Evolutionary conservation across 2,329 filamentous ascomycete genomes (phyloP).

Genomic region (Clarireedia homoeocarpa): DNA sequence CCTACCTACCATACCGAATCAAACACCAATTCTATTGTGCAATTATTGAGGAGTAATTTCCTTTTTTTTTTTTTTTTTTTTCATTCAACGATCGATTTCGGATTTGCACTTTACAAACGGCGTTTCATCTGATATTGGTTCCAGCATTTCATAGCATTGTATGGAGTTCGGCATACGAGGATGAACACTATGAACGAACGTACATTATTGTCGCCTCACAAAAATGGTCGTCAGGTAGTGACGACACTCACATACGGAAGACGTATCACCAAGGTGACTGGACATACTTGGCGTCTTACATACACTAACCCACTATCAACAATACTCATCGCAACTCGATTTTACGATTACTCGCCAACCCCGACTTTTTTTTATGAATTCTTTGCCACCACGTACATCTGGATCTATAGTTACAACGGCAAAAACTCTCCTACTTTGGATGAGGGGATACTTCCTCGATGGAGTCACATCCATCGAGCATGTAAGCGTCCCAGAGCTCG

Average conservation of each 20-base stretch:
- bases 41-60: not conserved
- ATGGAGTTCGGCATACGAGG: not conserved
- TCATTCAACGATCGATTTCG: not conserved
- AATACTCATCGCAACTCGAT: not conserved
- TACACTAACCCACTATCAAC: not conserved
- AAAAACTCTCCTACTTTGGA: slow-evolving; percentile 10
- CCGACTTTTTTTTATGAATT: not conserved
- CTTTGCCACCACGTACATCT: not conserved
- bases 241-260: not conserved
- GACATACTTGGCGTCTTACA: not conserved
- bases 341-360: not conserved
- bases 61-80: not conserved
- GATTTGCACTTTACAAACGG: no score
- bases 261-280: not conserved
- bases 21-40: not conserved
- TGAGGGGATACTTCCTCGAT: slow-evolving; percentile 4
- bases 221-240: not conserved
- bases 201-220: not conserved
- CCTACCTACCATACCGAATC: no score
- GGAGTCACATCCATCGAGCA: slow-evolving; percentile 4
- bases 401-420: not conserved
- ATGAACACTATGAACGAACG: not conserved
- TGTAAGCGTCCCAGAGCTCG: not conserved
- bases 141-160: not conserved
- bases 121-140: no score